Base-by-base conservation (phyloP, 305 asterid species). In the Galium porrigens region DNA sequence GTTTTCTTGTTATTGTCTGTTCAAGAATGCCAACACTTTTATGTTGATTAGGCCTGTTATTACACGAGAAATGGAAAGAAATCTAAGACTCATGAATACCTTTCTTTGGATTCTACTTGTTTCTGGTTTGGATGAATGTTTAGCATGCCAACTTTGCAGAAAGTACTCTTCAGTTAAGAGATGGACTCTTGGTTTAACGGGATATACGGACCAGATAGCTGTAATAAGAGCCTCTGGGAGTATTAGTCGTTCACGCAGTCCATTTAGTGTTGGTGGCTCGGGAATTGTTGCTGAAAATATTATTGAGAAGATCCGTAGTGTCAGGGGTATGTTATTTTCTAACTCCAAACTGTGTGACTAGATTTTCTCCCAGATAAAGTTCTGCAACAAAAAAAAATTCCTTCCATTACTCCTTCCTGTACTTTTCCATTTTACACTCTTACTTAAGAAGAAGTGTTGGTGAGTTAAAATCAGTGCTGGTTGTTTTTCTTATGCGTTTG, bases 221-320 rank as follows among this genome's bases (percentile, higher is more conserved):
- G 67, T 90, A 62, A 86, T 90, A 72, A 85, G 97, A 79, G 95
- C 97, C 78, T 90, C 97, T 29, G 97, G 97, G 70, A 79, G 89
- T 83, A 90, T 90, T 76, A 88, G 91, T 75, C 94, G 96, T 37
- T 72, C 82, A 56, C 80, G 82, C 33, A 77, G 95, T 72, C 78
- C 83, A 62, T 69, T 88, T 63, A 90, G 86, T 73, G 37, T 72
- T 29, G 76, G 94, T 69, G 77, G 82, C 72, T 86, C 97, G 6
- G 95, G 97, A 74, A 85, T 90, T 71, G 74, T 86, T 74, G 83
- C 96, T 48, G 97, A 88, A 76, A 80, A 81, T 69, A 84, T 90
- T 75, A 86, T 90, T 80, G 96, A 86, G 79, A 88, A 90, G 76
- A 77, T 90, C 61, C 97, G 91, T 70, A 78, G 72, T 39, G 94